These are phyloP conservation scores for Boletus insuetus DNA, from an alignment of 768 basidiomycete genomes.

Conservation along the genomic window DNA sequence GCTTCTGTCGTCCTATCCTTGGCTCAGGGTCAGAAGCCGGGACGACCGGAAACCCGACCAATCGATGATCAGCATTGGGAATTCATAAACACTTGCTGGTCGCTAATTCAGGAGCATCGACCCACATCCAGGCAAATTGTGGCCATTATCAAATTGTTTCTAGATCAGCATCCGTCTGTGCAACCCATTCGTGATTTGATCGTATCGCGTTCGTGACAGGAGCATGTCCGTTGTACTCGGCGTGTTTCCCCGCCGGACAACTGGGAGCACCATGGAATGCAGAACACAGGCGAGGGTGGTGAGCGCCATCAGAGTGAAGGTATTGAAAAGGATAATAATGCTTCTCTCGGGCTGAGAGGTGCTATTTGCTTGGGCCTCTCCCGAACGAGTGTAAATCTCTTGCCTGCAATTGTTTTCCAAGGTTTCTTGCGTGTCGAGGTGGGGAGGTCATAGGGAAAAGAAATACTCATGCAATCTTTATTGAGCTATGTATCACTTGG, in stretches of 20 bases:
- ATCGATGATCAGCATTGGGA: slow-evolving; percentile 1
- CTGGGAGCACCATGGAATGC: background rate
- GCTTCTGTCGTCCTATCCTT: slow-evolving; percentile 6
- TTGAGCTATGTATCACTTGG: too few relatives aligned
- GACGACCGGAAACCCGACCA: background rate
- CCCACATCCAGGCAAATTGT: background rate
- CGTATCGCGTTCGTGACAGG: background rate
- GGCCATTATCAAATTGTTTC: background rate
- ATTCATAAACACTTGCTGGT: slow-evolving; percentile 7
- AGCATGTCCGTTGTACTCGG: too few relatives aligned
- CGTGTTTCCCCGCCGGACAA: too few relatives aligned
- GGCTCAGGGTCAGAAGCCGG: background rate
- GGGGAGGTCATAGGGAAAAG: too few relatives aligned
- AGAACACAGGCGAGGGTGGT: background rate
- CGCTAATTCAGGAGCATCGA: background rate
- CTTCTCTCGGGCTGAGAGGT: too few relatives aligned
- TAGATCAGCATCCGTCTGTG: background rate
- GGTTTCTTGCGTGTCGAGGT: too few relatives aligned
- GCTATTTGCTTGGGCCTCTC: too few relatives aligned
- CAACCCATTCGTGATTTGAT: background rate
- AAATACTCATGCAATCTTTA: too few relatives aligned
- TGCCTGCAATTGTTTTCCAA: too few relatives aligned
- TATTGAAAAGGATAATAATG: background rate
- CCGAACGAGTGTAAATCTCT: too few relatives aligned
- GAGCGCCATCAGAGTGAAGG: background rate